Evolutionary conservation across 805 yeast species (phyloP), one percentile per base, ranked within the genome.

Genomic region (Spathaspora gorwiae): DNA sequence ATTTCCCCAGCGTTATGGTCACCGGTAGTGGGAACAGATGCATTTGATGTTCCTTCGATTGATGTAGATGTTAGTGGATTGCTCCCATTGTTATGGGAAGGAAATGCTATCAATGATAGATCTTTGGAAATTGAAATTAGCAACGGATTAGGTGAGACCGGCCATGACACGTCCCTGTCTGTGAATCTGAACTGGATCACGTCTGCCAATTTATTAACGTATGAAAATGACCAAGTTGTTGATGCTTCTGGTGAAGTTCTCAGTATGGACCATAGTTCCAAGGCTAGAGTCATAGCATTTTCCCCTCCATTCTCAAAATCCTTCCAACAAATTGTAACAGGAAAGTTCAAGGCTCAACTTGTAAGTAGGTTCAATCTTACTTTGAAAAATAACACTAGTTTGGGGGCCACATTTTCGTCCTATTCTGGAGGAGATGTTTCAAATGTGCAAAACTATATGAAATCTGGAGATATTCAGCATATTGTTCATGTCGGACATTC

Each of bases 1-100:
- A 65, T 82, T 31, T 78, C 90, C 1, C 95, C 96, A 1, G 73
- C 83, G 4, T 65, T 88, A 39, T 89, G 96, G 96, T 73, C 76
- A 41, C 88, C 95, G 3, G 79, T 86, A 49, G 95, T 88, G 6
- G 82, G 87, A 2, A 73, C 77, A 14, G 76, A 80, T 47, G 83
- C 95, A 0, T 87, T 81, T 64, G 95, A 89, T 59, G 67, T 88
- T 29, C 81, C 80, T 13, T 75, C 84, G n/a, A 70, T 84, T 51
- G 83, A 81, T 46, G 59, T 89, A 39, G 95, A 89, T 51, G 55
- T 89, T 39, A 78, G 92, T 9, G 80, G 86, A 0, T 72, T 81
- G 49, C 64, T 88, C 47, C 94, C 95, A 2, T 59, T 66, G n/a
- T 60, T 88, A 29, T 85, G 90, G 90, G 60, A 60, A 15, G 43